Base-by-base conservation (phyloP, 2,329 filamentous ascomycete genomes). In the Chaetothyriales sp. region DNA sequence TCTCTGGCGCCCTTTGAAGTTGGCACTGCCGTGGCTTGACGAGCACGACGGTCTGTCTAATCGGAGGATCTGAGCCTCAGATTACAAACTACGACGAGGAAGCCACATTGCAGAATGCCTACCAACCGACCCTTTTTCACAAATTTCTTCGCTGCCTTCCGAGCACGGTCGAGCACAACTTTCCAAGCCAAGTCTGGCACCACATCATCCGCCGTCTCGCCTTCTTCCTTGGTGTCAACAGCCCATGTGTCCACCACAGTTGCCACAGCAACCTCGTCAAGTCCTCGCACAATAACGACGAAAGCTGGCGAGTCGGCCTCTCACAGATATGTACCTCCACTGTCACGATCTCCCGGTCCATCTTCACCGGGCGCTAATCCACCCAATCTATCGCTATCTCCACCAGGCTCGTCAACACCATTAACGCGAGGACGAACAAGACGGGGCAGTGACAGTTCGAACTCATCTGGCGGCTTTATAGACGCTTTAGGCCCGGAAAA, bases 61-160 rank as follows among this genome's bases (percentile, higher is more conserved):
- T 19, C 8, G 4, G 13, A 46, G 19, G 19, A 22, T 13, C 10
- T 5, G 8, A 22, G 8, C 13, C 25, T 13, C 3, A 22, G 44
- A 10, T 46, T 46, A n/a, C 18, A n/a, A 22, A 18, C 10, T 40
- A 13, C 19, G 44, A 46, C 25, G 9, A 25, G 22, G 8, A 19
- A 9, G 13, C 15, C 22, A 19, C 44, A 19, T 19, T 10, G 4
- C 22, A n/a, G 13, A 22, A 22, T 83, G 80, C 76, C 78, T 1
- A 81, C 77, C 57, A 82, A 83, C 69, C 70, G 80, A 53, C 80
- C 75, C 47, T 84, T 84, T 69, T 73, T 85, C 61, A 74, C 79
- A 59, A 80, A 80, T 70, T 82, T 84, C 69, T 75, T 84, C 56
- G 77, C 81, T 47, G 79, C 80, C 56, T 85, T 85, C 63, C 75